phyloP scores from a whole-genome alignment of 371 early-diverging fungal species.

The Mortierella sp. region DNA sequence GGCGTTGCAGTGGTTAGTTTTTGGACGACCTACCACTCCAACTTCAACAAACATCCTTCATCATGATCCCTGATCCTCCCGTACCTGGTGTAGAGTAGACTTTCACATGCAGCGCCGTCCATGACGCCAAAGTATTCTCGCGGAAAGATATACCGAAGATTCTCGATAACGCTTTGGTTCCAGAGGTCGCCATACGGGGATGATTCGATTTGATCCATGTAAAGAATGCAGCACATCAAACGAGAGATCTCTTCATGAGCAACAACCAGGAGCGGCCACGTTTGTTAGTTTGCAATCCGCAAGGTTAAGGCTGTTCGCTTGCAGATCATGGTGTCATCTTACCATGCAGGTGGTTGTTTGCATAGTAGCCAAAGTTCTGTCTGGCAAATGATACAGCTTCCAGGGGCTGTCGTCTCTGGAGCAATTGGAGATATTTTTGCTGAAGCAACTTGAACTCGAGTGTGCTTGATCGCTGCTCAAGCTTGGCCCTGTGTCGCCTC shows the following conservation, averaged over 20 bases:
- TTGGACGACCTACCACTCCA: too few species aligned
- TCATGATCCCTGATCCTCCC: too few species aligned
- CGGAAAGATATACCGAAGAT: slow-evolving; percentile 80
- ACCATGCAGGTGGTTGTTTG: too few species aligned
- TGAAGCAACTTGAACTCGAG: slow-evolving; percentile 89
- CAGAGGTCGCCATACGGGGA: slow-evolving; percentile 80
- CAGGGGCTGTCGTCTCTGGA: slow-evolving; percentile 54
- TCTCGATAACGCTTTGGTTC: slow-evolving; percentile 61
- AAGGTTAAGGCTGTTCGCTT: too few species aligned
- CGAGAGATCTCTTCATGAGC: slow-evolving; percentile 76
- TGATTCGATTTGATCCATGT: slow-evolving; percentile 55
- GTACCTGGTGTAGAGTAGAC: slow-evolving; percentile 83
- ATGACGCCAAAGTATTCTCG: slow-evolving; percentile 88
- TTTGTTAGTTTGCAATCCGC: too few species aligned
- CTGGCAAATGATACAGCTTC: slow-evolving; percentile 85
- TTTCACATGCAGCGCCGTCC: slow-evolving; percentile 79
- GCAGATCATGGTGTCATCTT: too few species aligned
- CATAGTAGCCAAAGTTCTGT: slow-evolving; percentile 75
- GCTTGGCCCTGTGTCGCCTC: slow-evolving; percentile 60
- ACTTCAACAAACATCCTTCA: too few species aligned
- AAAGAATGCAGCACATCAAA: slow-evolving; percentile 73
- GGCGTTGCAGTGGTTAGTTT: too few species aligned
- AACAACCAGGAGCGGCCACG: too few species aligned
- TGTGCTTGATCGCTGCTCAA: slow-evolving; percentile 68
- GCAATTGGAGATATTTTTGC: slow-evolving; percentile 78